phyloP scores from a whole-genome alignment of 495 filamentous ascomycete genomes.

The Neurospora sp. region DNA sequence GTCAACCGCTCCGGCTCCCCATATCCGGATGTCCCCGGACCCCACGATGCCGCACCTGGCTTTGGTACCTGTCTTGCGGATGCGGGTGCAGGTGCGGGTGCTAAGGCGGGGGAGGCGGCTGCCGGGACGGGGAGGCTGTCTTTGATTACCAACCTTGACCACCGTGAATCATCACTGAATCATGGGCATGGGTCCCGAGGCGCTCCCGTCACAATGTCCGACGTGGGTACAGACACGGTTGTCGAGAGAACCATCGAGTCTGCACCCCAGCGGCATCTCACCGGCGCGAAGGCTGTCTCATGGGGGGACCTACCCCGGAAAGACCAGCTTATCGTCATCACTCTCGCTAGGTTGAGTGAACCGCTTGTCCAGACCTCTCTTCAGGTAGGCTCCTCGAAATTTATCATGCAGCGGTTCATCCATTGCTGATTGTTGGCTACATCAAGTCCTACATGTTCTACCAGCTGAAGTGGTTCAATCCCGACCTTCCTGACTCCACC shows the following conservation, averaged over 20 bases:
- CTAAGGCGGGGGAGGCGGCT: not conserved
- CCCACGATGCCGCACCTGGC: not conserved
- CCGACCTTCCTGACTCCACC: conserved; percentile 50
- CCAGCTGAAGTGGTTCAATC: conserved; percentile 61
- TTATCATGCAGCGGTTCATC: not conserved
- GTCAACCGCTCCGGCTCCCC: not conserved
- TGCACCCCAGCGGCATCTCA: not conserved
- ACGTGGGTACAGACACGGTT: not conserved
- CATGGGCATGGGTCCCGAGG: not conserved
- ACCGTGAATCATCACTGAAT: not conserved
- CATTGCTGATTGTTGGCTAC: conserved; percentile 2
- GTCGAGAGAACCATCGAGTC: not conserved
- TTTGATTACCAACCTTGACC: not conserved
- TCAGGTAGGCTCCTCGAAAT: conserved; percentile 30
- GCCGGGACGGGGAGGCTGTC: not conserved
- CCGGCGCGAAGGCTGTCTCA: conserved; percentile 34
- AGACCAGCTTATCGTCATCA: conserved; percentile 63
- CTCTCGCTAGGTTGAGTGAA: conserved; percentile 65
- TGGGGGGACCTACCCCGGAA: conserved; percentile 65
- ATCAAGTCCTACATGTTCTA: conserved; percentile 62
- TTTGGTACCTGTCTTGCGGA: not conserved
- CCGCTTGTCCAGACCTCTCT: conserved; percentile 70
- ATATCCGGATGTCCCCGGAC: not conserved
- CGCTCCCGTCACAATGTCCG: not conserved
- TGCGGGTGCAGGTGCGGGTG: not conserved